Evolutionary conservation across 2,329 filamentous ascomycete species (phyloP).

Genomic region (Colletotrichum zoysiae): DNA sequence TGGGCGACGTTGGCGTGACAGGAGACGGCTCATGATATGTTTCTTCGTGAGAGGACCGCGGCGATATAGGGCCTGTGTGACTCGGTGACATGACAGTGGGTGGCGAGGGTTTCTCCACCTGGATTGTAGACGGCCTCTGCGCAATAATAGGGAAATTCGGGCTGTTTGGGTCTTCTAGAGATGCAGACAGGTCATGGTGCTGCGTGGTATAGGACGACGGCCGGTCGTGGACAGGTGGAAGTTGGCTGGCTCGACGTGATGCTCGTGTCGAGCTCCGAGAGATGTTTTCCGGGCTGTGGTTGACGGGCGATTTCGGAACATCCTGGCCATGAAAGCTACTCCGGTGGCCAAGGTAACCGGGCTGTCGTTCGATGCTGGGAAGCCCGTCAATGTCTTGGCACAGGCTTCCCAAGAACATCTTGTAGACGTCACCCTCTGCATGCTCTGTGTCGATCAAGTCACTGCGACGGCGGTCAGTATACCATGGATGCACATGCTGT

Average conservation of each 20-base stretch:
- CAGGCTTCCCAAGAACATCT: conserved; percentile 49
- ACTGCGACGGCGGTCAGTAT: conserved; percentile 19
- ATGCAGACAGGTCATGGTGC: neutral
- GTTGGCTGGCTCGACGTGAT: neutral
- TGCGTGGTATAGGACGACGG: neutral
- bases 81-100: neutral
- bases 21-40: neutral
- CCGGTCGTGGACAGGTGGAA: neutral
- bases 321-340: neutral
- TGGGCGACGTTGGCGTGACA: neutral
- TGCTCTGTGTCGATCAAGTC: conserved; percentile 49
- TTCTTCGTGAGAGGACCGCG: neutral
- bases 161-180: neutral
- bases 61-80: too few species aligned
- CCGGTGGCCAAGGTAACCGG: neutral
- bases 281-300: neutral
- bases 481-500: neutral
- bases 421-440: conserved; percentile 46
- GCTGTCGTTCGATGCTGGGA: neutral
- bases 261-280: neutral
- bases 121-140: neutral
- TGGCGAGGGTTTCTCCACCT: too few species aligned
- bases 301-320: neutral
- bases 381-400: conserved; percentile 7
- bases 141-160: neutral